Conservation (phyloP, 306 rosid species). For the Begonia peltatifolia region DNA sequence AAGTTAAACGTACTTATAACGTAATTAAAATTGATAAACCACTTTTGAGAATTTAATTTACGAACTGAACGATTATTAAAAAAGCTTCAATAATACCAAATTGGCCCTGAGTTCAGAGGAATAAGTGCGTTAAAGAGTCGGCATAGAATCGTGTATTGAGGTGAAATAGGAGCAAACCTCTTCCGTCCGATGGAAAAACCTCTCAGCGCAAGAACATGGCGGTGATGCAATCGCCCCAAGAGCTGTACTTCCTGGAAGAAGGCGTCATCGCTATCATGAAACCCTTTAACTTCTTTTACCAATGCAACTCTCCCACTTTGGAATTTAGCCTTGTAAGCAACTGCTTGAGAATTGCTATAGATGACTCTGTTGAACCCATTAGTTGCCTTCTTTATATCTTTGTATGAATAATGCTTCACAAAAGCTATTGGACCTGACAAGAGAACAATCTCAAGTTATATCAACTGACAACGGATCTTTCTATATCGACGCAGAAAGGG, state of each 20-base stretch:
- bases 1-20: no score
- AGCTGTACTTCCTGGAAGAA: constrained; percentile 63
- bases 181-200: constrained; percentile 56
- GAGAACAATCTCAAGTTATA: constrained; percentile 2
- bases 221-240: constrained; percentile 81
- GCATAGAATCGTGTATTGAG: neutral
- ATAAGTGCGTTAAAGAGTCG: no score
- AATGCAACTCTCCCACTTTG: constrained; percentile 45
- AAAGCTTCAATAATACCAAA: no score
- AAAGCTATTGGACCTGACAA: constrained; percentile 41
- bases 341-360: constrained; percentile 38
- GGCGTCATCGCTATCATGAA: constrained; percentile 25
- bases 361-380: constrained; percentile 54
- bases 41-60: no score
- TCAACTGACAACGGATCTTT: no score
- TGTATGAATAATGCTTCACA: constrained; percentile 50
- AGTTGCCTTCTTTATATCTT: constrained; percentile 58
- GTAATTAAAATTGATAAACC: no score
- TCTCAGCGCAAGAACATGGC: constrained; percentile 71
- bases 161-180: constrained; percentile 24
- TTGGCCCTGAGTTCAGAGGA: no score
- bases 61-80: no score
- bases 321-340: constrained; percentile 63
- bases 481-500: no score
- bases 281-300: constrained; percentile 55